phyloP scores from a whole-genome alignment of 495 filamentous ascomycete genomes.

The Friedmanniomyces endolithicus region DNA sequence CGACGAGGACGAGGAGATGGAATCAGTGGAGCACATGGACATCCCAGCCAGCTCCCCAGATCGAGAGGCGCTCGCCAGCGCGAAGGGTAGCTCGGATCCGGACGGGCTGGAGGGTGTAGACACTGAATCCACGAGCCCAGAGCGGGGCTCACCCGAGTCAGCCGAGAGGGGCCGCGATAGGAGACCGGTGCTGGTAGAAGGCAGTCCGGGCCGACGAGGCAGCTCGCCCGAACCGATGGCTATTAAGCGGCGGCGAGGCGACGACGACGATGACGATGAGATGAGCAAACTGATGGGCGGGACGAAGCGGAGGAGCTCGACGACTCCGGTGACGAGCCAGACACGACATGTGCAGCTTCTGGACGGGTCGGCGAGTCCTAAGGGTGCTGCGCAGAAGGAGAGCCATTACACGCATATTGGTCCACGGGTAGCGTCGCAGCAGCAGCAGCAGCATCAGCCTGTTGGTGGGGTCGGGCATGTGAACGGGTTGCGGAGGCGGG shows the following conservation, averaged over 20 bases:
- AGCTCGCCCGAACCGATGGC: constrained; percentile 19
- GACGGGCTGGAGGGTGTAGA: constrained; percentile 6
- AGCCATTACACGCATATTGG: not conserved
- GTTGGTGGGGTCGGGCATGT: not conserved
- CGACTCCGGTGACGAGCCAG: not conserved
- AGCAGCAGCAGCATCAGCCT: not conserved
- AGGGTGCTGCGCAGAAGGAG: not conserved
- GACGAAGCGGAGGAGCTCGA: constrained; percentile 26
- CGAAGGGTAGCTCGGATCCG: constrained; percentile 1
- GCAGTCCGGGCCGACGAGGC: constrained; percentile 10
- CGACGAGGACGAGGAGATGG: constrained; percentile 56
- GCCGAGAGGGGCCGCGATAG: constrained; percentile 25
- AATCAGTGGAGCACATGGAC: constrained; percentile 28
- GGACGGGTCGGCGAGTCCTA: not conserved
- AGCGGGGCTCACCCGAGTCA: not conserved
- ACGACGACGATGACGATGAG: constrained; percentile 52
- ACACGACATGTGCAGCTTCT: constrained; percentile 1
- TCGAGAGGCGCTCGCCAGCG: not conserved
- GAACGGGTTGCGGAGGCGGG: not conserved
- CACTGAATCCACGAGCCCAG: not conserved
- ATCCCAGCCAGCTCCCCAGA: constrained; percentile 35
- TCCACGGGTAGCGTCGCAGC: not conserved
- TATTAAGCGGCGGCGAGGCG: constrained; percentile 61
- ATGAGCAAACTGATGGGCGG: constrained; percentile 31
- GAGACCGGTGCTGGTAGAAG: constrained; percentile 4